phyloP scores from a whole-genome alignment of 345 rosid genomes.

The Dipteronia dyeriana region DNA sequence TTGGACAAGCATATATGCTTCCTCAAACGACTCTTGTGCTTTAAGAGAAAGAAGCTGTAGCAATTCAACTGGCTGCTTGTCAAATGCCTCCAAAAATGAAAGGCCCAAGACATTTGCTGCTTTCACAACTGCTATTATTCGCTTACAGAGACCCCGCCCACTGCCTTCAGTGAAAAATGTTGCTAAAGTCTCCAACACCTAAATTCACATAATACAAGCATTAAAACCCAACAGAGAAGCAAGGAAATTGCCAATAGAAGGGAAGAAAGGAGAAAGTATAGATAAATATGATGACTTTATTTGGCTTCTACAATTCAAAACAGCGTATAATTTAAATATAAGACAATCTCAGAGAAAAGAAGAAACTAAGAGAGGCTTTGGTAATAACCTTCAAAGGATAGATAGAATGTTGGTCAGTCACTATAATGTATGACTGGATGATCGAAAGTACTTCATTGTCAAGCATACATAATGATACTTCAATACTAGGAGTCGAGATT shows the following conservation, averaged over 20 bases:
- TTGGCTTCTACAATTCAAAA: constrained; percentile 10
- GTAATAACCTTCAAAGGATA: constrained; percentile 72
- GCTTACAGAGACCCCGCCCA: constrained; percentile 84
- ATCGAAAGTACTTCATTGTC: constrained; percentile 70
- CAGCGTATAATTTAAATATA: constrained; percentile 1
- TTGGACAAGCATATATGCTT: constrained; percentile 81
- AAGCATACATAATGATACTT: constrained; percentile 45
- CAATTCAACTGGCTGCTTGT: constrained; percentile 82
- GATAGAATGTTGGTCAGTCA: constrained; percentile 38
- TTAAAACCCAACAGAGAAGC: constrained; percentile 21
- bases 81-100: constrained; percentile 85
- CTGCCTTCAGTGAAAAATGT: constrained; percentile 69
- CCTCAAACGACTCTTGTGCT: constrained; percentile 97
- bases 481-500: constrained; percentile 58
- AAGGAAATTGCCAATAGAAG: constrained; percentile 8
- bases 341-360: constrained; percentile 16
- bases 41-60: constrained; percentile 93
- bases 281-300: not conserved
- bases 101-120: constrained; percentile 87
- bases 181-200: constrained; percentile 81
- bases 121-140: constrained; percentile 80
- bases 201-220: constrained; percentile 19
- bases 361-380: constrained; percentile 18
- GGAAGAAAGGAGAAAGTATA: constrained; percentile 3
- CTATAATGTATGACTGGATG: constrained; percentile 49